phyloP scores from a whole-genome alignment of 108 stramenopile genomes.

The Cyclotella distinguenda region DNA sequence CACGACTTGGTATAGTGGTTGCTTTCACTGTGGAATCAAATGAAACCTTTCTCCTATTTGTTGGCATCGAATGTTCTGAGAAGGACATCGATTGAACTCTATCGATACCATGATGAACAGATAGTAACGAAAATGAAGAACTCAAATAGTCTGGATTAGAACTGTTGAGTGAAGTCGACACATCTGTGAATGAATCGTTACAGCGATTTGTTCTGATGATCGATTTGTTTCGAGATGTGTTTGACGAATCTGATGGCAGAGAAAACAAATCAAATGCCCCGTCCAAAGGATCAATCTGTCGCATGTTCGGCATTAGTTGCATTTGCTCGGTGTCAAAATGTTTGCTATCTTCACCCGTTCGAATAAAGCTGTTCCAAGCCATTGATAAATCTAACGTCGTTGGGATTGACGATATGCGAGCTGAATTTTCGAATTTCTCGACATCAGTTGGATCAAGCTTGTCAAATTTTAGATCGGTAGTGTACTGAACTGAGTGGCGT shows the following conservation, averaged over 20 bases:
- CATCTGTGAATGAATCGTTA: constrained; percentile 8
- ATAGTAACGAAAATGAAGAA: constrained; percentile 2
- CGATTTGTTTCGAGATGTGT: constrained; percentile 2
- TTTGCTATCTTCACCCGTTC: constrained; percentile 6
- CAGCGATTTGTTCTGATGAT: neutral
- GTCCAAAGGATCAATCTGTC: constrained; percentile 21
- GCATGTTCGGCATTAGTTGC: no score
- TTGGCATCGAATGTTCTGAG: neutral
- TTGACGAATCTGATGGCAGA: constrained; percentile 37
- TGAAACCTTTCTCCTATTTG: constrained; percentile 33
- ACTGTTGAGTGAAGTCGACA: constrained; percentile 5
- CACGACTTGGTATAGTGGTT: constrained; percentile 30
- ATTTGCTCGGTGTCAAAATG: neutral
- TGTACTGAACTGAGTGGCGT: constrained; percentile 20
- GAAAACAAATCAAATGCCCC: constrained; percentile 40
- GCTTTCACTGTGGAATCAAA: constrained; percentile 43
- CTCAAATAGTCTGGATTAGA: neutral
- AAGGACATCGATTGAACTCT: neutral
- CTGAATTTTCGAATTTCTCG: neutral
- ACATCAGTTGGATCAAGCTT: constrained; percentile 12
- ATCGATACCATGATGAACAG: constrained; percentile 8
- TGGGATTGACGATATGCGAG: neutral
- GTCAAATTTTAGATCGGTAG: constrained; percentile 31
- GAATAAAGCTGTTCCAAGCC: constrained; percentile 30
- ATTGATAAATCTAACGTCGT: constrained; percentile 33